phyloP scores from a whole-genome alignment of 805 yeast species.

The Hanseniaspora lachancei region DNA sequence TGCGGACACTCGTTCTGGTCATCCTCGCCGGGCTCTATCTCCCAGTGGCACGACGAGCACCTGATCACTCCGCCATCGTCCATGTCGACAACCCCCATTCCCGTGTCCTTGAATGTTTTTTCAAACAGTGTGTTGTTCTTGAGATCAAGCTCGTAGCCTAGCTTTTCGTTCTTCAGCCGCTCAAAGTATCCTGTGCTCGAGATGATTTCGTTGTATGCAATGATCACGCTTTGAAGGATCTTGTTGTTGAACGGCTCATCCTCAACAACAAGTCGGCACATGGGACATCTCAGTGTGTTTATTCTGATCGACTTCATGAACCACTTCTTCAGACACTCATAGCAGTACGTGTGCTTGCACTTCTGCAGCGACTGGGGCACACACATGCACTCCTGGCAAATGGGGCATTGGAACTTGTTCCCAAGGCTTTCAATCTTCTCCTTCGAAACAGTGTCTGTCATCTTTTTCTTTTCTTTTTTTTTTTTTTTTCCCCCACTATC shows the following conservation, averaged over 20 bases:
- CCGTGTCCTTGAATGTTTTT: slow-evolving; percentile 36
- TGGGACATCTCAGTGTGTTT: slow-evolving; percentile 43
- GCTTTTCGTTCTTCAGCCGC: slow-evolving; percentile 11
- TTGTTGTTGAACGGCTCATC: slow-evolving; percentile 43
- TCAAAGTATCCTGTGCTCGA: slow-evolving; percentile 17
- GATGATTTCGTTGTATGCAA: slow-evolving; percentile 27
- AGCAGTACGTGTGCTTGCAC: slow-evolving; percentile 71
- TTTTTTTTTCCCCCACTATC: too few species aligned
- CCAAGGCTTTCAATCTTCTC: slow-evolving; percentile 16
- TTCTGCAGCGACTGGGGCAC: slow-evolving; percentile 44
- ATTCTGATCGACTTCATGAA: slow-evolving; percentile 32
- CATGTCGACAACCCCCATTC: slow-evolving; percentile 41
- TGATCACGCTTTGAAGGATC: slow-evolving; percentile 34
- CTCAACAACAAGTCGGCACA: slow-evolving; percentile 42
- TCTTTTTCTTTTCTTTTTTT: neutral
- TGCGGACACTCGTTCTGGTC: slow-evolving; percentile 54
- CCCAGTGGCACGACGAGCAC: slow-evolving; percentile 72
- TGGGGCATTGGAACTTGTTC: slow-evolving; percentile 36
- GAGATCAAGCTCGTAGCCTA: slow-evolving; percentile 32
- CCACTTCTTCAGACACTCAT: slow-evolving; percentile 53
- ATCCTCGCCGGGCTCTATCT: slow-evolving; percentile 29
- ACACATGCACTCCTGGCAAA: slow-evolving; percentile 58
- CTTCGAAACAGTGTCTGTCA: neutral
- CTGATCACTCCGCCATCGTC: slow-evolving; percentile 59
- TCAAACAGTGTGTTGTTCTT: slow-evolving; percentile 33